Percentiles rank a stretch among this genome's conserved stretches.
Evolutionary conservation across 1,284 basidiomycete species (phyloP).

Genomic region (Athelia psychrophila): DNA sequence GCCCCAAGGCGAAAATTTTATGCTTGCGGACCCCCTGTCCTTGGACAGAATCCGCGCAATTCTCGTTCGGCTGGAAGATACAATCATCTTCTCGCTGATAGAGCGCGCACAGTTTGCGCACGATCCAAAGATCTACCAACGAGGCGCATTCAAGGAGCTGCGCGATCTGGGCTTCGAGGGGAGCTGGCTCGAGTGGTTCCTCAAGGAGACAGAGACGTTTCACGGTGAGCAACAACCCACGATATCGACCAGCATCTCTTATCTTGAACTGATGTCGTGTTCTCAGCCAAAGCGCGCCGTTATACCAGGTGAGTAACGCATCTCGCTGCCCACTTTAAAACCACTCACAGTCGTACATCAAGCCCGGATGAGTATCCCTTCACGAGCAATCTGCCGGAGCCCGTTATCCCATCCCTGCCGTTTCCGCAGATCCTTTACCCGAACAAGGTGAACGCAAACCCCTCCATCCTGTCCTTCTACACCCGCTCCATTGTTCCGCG

Average conservation of each 20-base stretch:
- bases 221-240: conserved; percentile 66
- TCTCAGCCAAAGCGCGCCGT: conserved; percentile 84
- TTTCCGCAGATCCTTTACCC: conserved; percentile 83
- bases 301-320: conserved; percentile 73
- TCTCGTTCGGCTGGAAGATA: conserved; percentile 91
- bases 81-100: conserved; percentile 96
- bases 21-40: conserved; percentile 75
- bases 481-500: conserved; percentile 77
- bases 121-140: conserved; percentile 89
- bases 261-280: conserved; percentile 5
- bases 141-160: conserved; percentile 77
- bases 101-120: conserved; percentile 97
- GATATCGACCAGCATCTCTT: conserved; percentile 4
- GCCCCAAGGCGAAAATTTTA: conserved; percentile 59
- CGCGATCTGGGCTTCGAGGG: conserved; percentile 72
- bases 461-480: conserved; percentile 89
- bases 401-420: conserved; percentile 75
- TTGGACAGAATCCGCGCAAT: conserved; percentile 86
- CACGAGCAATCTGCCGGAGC: conserved; percentile 78
- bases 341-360: conserved; percentile 2
- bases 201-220: conserved; percentile 91
- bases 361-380: conserved; percentile 99
- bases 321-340: background rate
- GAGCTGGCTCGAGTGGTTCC: conserved; percentile 96
- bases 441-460: conserved; percentile 86